Evolutionary conservation across 2,329 filamentous ascomycete genomes (phyloP), one percentile per base, ranked within the genome.

Genomic region (Mycocentrospora acerina): DNA sequence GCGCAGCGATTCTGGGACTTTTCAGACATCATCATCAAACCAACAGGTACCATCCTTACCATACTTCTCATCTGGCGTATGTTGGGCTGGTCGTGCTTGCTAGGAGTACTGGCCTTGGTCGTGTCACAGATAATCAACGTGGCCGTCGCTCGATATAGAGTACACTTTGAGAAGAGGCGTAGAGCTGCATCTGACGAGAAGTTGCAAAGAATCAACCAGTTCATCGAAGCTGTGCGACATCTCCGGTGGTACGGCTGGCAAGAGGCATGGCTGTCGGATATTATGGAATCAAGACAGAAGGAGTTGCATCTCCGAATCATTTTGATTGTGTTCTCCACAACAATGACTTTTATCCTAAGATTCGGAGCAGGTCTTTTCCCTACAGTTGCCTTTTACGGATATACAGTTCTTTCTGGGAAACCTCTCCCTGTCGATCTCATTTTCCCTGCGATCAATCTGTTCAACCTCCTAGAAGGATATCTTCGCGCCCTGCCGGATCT

Each of bases 1-100:
- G 80, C 88, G 3, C 88, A 91, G 57, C 66, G 86, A 29, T 93
- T 95, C 55, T 95, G 90, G 90, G 90, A 95, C 44, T 86, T 93
- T 35, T 78, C 86, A 2, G 74, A 75, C n/a, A 71, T 95, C 2
- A 71, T 94, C 27, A 83, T 83, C 3, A 87, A 86, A 45, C 90
- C 90, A 0, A 66, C 93, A 12, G 86, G 85, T 42, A 77, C 91
- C n/a, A 58, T 89, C 2, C 72, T 95, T 4, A 86, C 88, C 0
- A 77, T 88, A 10, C 69, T 82, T 10, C 75, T 95, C 5, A 82
- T 90, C 7, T 89, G 86, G 81, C 75, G 79, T 43, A 78, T 95
- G 35, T 80, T 95, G 35, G 90, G 90, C 0, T 89, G 86, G 71
- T 79, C 89, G 0, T 90, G 87, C 29, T 75, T 91, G 18, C 66